phyloP scores from a whole-genome alignment of 75 land plant species.

The Isoetes taiwanensis region DNA sequence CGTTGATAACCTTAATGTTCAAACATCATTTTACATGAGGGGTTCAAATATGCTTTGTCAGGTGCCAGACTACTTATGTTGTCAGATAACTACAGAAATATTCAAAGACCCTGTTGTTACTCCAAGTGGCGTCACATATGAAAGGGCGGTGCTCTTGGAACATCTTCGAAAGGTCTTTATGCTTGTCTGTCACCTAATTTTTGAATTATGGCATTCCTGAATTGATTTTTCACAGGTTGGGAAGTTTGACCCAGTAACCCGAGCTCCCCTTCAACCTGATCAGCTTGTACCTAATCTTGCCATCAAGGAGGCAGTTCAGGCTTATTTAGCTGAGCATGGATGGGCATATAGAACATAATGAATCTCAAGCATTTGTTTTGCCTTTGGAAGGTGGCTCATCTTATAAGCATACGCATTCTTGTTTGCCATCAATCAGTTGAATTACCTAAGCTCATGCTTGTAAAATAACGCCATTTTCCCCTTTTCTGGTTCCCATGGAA shows the following conservation, averaged over 20 bases:
- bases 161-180: conserved; percentile 89
- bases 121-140: conserved; percentile 83
- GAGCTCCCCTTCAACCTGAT: conserved; percentile 41
- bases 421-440: no score
- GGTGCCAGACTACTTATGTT: conserved; percentile 81
- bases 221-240: conserved; percentile 76
- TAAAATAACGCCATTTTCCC: no score
- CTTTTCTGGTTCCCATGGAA: no score
- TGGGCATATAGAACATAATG: conserved; percentile 61
- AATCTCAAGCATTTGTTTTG: not conserved
- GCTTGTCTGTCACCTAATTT: no score
- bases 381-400: no score
- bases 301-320: conserved; percentile 85
- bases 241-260: conserved; percentile 72
- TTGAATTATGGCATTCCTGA: no score
- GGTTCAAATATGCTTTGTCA: no score
- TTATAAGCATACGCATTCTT: no score
- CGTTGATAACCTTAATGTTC: not conserved
- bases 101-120: conserved; percentile 80
- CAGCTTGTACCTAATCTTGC: conserved; percentile 77
- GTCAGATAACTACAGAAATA: conserved; percentile 74
- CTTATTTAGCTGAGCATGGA: conserved; percentile 56
- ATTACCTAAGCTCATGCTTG: no score
- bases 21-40: no score
- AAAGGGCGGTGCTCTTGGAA: conserved; percentile 60